Evolutionary conservation across 2,329 filamentous ascomycete genomes (phyloP).

Genomic region (Colletotrichum liriopes): DNA sequence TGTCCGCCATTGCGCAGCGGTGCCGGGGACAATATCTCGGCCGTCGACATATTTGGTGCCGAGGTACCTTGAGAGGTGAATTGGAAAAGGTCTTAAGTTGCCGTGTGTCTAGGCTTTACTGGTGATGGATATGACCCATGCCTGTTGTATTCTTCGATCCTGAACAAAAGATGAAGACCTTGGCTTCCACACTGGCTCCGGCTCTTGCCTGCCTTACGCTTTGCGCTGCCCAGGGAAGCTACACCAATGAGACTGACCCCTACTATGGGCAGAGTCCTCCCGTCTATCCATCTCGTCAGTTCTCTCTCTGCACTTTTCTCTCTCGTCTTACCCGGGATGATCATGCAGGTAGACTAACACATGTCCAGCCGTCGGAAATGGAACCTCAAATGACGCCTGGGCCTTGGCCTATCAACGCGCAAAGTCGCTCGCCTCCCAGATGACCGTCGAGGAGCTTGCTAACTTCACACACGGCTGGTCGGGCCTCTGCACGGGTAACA

Average conservation of each 20-base stretch:
- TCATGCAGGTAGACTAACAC: background rate
- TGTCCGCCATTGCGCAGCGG: background rate
- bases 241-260: conserved; percentile 26
- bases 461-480: conserved; percentile 50
- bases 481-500: conserved; percentile 59
- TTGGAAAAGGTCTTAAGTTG: background rate
- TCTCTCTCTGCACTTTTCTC: no score
- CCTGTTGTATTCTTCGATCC: background rate
- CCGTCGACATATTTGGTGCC: background rate
- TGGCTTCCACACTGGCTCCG: background rate
- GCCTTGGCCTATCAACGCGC: conserved; percentile 72
- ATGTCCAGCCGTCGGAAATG: conserved; percentile 9
- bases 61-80: background rate
- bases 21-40: background rate
- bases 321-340: background rate
- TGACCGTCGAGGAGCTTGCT: conserved; percentile 78
- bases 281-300: conserved; percentile 48
- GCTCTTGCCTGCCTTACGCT: conserved; percentile 14
- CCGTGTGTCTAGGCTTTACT: background rate
- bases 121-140: background rate
- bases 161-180: conserved; percentile 13
- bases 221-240: conserved; percentile 24
- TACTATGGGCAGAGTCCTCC: conserved; percentile 44
- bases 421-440: conserved; percentile 68
- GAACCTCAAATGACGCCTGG: conserved; percentile 60